phyloP scores from a whole-genome alignment of 495 filamentous ascomycete genomes.

The Aspergillus biplanus region DNA sequence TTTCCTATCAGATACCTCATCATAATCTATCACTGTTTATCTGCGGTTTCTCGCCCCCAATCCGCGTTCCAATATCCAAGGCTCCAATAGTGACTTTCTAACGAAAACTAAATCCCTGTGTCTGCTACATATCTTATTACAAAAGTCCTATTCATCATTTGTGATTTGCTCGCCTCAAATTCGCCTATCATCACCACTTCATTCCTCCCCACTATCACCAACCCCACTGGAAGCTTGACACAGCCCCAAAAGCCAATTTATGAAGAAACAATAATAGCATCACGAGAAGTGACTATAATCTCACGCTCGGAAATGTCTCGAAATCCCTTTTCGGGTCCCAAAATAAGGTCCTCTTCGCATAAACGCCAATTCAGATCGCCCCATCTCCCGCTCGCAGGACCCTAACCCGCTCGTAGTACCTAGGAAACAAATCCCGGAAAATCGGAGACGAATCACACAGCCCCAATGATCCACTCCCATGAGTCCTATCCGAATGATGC shows the following conservation, averaged over 20 bases:
- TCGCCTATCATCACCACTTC: background rate
- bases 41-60: background rate
- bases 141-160: background rate
- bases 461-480: too few relatives aligned
- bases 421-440: too few relatives aligned
- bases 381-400: background rate
- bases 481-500: too few relatives aligned
- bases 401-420: too few relatives aligned
- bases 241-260: background rate
- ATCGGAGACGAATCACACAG: too few relatives aligned
- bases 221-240: conserved; percentile 2
- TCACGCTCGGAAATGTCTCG: background rate
- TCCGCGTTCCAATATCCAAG: too few relatives aligned
- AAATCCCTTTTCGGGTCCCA: background rate
- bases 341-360: background rate
- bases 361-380: background rate
- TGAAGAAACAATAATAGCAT: background rate
- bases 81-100: too few relatives aligned
- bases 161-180: background rate
- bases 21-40: background rate
- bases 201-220: background rate
- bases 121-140: too few relatives aligned
- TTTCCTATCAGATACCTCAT: conserved; percentile 5
- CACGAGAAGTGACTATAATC: background rate
- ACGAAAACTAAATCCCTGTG: too few relatives aligned